Evolutionary conservation across 1,284 basidiomycete genomes (phyloP), one percentile per base, ranked within the genome.

Genomic region (Cryptococcus sp.): DNA sequence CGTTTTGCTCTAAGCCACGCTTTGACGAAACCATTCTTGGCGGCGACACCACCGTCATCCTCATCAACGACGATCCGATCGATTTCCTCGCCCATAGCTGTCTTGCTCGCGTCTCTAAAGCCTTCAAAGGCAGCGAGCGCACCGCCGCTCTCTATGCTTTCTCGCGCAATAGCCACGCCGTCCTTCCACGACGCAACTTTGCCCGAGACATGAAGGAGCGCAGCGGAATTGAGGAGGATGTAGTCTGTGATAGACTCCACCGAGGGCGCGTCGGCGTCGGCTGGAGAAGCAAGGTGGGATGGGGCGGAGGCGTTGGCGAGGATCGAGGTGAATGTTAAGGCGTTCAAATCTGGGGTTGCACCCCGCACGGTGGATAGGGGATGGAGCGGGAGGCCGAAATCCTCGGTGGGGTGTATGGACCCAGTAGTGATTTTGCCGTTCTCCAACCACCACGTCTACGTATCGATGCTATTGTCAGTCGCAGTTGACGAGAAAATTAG

Each of bases 161-260:
- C 83, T 68, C 83, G 79, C n/a, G 91, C 92, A 64, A 90, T 69
- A 56, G 78, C 76, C 0, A 89, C 86, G 1, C 91, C 93, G 22
- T 92, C 84, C 70, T 84, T 83, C 72, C 85, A 89, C 70, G 87
- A 84, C 40, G 73, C 72, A 17, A 87, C 90, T 43, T 88, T 62
- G 1, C 91, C 91, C 2, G 89, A 85, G 3, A 95, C 85, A 20
- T 91, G 85, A 43, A 96, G 79, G 52, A 95, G 75, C 7, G 91
- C 91, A 6, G 90, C 85, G 0, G 91, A 85, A 70, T 95, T 95
- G 77, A 95, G 79, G 55, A 93, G 79, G 57, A 95, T 90, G 72
- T 93, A 95, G 70, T 93, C 87, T 40, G 85, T 75, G 53, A 93
- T 84, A 0, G 90, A 83, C 5, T 76, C 80, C 58, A 90, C 58